A percentile compares a stretch with the other conserved stretches of the same genome.
These are phyloP conservation scores for Ustanciosporium gigantosporum DNA, from an alignment of 1,284 basidiomycete genomes.

Conservation along the genomic window DNA sequence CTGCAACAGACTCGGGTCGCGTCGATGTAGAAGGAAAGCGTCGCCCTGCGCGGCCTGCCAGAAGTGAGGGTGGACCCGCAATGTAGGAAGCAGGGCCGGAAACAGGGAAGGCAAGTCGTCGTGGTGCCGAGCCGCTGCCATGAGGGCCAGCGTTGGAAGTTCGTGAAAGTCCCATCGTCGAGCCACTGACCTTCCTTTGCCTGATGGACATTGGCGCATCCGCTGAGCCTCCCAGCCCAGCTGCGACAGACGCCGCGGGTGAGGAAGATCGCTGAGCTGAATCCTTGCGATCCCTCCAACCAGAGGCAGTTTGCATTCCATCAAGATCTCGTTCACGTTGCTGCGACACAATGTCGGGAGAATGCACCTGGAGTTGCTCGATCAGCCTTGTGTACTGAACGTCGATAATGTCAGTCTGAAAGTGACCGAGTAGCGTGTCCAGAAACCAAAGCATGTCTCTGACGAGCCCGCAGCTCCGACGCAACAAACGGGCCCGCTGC, in stretches of 20 bases:
- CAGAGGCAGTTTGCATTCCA: too few species aligned
- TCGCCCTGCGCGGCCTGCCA: slow-evolving; percentile 8
- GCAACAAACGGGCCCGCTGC: slow-evolving; percentile 65
- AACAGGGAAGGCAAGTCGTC: too few species aligned
- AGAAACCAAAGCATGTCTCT: slow-evolving; percentile 88
- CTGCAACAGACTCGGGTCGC: slow-evolving; percentile 17
- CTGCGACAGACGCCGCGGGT: too few species aligned
- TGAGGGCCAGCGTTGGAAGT: too few species aligned
- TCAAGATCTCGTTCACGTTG: too few species aligned
- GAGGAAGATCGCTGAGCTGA: slow-evolving; percentile 13
- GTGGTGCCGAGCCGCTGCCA: too few species aligned
- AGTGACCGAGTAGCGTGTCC: slow-evolving; percentile 70
- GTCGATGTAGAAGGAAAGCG: slow-evolving; percentile 25
- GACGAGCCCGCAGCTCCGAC: slow-evolving; percentile 81
- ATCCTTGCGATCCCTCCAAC: slow-evolving; percentile 12
- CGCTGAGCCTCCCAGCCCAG: too few species aligned
- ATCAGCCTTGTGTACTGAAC: slow-evolving; percentile 76
- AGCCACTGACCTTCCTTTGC: too few species aligned
- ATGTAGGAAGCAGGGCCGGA: slow-evolving; percentile 24
- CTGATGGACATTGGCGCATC: too few species aligned
- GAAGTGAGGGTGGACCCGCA: slow-evolving; percentile 1
- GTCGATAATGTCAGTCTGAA: slow-evolving; percentile 84
- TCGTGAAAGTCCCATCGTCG: too few species aligned
- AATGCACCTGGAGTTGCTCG: slow-evolving; percentile 63
- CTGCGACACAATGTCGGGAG: slow-evolving; percentile 78